Evolutionary conservation across 805 yeast species (phyloP).

Genomic region (Lipomyces japonicus): DNA sequence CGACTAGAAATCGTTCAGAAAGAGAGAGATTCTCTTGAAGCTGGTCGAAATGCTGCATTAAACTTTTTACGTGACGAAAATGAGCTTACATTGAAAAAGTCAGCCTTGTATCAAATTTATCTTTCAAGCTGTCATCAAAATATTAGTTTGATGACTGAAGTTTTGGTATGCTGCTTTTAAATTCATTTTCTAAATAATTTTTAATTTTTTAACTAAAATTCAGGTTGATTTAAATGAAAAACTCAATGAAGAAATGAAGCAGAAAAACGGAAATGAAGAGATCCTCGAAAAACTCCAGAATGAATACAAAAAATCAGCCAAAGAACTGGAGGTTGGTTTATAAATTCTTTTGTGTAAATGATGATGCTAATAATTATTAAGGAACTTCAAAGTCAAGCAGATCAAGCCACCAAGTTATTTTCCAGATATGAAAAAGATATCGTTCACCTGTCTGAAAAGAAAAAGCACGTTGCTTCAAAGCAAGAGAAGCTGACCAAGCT

Average conservation of each 20-base stretch:
- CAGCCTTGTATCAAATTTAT: conserved; percentile 52
- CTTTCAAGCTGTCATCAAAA: conserved; percentile 39
- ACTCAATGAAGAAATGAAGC: conserved; percentile 44
- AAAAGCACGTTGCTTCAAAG: conserved; percentile 60
- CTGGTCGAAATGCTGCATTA: conserved; percentile 64
- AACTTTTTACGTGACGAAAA: conserved; percentile 64
- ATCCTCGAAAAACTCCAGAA: conserved; percentile 38
- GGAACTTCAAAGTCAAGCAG: conserved; percentile 33
- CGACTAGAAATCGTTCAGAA: conserved; percentile 75
- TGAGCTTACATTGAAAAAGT: conserved; percentile 48
- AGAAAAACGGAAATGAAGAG: conserved; percentile 42
- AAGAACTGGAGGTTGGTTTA: conserved; percentile 21
- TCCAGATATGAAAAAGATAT: conserved; percentile 51
- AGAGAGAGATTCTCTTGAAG: conserved; percentile 54
- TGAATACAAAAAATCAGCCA: conserved; percentile 21
- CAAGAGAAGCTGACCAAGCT: conserved; percentile 56
- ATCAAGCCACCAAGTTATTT: conserved; percentile 34
- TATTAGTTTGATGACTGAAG: conserved; percentile 41
- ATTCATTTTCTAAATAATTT: neutral
- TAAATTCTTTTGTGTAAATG: conserved; percentile 1
- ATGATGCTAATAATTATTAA: conserved; percentile 2
- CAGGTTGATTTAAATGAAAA: conserved; percentile 41
- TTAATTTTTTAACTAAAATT: neutral
- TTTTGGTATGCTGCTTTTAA: conserved; percentile 33
- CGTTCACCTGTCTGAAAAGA: conserved; percentile 72